phyloP scores from a whole-genome alignment of 2,329 filamentous ascomycete genomes.

The Salinomyces thailandicus region DNA sequence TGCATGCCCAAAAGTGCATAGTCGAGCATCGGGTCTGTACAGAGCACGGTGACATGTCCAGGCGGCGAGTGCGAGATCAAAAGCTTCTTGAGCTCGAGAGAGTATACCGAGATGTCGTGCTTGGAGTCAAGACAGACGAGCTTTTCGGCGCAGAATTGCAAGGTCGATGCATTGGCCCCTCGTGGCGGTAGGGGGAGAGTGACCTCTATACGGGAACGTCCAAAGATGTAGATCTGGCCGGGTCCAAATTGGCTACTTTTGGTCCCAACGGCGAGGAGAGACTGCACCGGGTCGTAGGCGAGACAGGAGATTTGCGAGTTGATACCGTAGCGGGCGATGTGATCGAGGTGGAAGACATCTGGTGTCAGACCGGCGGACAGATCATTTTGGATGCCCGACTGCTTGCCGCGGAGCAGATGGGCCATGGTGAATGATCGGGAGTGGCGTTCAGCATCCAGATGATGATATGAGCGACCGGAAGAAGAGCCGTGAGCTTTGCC shows the following conservation, averaged over 20 bases:
- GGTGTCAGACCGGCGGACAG: slow-evolving; percentile 71
- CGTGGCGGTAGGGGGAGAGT: slow-evolving; percentile 60
- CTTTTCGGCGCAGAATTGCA: slow-evolving; percentile 80
- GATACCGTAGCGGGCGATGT: slow-evolving; percentile 71
- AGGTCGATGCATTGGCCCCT: slow-evolving; percentile 56
- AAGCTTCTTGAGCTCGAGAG: slow-evolving; percentile 58
- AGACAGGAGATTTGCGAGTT: slow-evolving; percentile 57
- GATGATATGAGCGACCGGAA: no score
- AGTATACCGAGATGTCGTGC: slow-evolving; percentile 77
- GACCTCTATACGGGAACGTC: slow-evolving; percentile 68
- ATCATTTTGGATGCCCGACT: slow-evolving; percentile 85
- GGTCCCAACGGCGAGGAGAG: slow-evolving; percentile 83
- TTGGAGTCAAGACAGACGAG: slow-evolving; percentile 75
- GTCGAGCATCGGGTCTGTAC: slow-evolving; percentile 82
- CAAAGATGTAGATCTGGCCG: slow-evolving; percentile 83
- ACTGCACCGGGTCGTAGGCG: slow-evolving; percentile 88
- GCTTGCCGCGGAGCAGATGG: slow-evolving; percentile 80
- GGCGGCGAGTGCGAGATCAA: slow-evolving; percentile 64
- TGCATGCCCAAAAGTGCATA: slow-evolving; percentile 71
- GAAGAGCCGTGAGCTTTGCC: no score
- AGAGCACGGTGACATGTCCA: slow-evolving; percentile 61
- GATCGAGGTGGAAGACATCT: slow-evolving; percentile 71
- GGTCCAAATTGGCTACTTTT: slow-evolving; percentile 75
- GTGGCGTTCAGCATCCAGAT: background rate
- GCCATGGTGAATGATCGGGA: slow-evolving; percentile 54